Conservation (phyloP, 106 monocot genomes). For the Xerophyta viscosa region DNA sequence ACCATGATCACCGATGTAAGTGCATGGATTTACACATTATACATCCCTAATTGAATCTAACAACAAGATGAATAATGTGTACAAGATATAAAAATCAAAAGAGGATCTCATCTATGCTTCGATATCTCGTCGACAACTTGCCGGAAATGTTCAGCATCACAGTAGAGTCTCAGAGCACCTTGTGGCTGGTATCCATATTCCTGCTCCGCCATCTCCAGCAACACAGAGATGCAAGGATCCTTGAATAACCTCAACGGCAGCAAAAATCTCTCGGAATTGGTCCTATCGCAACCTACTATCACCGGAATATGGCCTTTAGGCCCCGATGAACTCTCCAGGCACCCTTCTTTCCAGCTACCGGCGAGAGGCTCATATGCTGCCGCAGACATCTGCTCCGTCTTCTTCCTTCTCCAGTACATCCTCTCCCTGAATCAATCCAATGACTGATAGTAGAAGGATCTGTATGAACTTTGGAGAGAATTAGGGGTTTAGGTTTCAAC, state of each 20-base stretch:
- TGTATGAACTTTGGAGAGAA: not conserved
- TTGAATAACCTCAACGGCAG: slow-evolving; percentile 1
- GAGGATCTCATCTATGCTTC: not conserved
- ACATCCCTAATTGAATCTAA: too few species aligned
- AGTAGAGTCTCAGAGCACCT: not conserved
- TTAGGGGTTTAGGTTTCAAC: not conserved
- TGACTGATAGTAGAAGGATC: not conserved
- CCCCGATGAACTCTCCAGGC: not conserved
- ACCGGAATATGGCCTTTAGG: slow-evolving; percentile 3
- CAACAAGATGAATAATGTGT: too few species aligned
- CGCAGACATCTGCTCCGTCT: not conserved
- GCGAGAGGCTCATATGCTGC: not conserved
- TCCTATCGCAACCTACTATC: not conserved
- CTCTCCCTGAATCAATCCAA: not conserved
- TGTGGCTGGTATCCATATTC: not conserved
- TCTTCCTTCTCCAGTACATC: slow-evolving; percentile 2
- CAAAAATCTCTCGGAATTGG: not conserved
- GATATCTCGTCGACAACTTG: not conserved
- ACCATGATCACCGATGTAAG: too few species aligned
- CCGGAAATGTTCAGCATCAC: slow-evolving; percentile 2
- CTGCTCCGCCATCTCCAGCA: slow-evolving; percentile 5
- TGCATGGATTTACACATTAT: too few species aligned
- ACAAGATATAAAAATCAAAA: not conserved
- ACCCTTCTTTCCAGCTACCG: not conserved
- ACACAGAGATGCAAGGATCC: slow-evolving; percentile 3